phyloP scores from a whole-genome alignment of 2,329 filamentous ascomycete genomes.

The Chaetomium olivaceum region DNA sequence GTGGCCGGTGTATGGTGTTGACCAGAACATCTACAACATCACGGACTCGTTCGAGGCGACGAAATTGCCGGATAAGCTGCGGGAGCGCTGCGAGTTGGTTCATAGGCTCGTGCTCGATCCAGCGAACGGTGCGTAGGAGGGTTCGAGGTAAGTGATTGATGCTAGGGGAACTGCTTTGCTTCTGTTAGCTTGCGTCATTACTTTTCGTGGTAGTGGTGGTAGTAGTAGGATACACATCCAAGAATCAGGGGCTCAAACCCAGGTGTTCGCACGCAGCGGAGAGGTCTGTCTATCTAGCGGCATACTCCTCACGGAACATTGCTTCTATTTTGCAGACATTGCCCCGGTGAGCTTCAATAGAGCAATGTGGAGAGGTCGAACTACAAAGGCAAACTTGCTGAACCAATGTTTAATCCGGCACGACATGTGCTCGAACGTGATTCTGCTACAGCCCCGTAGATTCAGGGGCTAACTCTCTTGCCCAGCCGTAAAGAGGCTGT shows the following conservation, averaged over 20 bases:
- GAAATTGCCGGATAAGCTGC: neutral
- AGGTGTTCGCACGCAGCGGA: neutral
- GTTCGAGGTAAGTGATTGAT: neutral
- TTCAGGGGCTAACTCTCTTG: neutral
- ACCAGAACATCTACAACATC: neutral
- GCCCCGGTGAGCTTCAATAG: neutral
- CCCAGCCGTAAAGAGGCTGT: neutral
- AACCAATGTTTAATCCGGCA: too few species aligned
- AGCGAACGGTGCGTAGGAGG: neutral
- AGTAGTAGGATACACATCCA: too few species aligned
- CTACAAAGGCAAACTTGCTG: neutral
- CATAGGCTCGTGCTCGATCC: neutral
- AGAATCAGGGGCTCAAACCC: neutral
- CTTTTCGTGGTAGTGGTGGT: neutral
- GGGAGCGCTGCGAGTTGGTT: neutral
- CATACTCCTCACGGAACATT: neutral
- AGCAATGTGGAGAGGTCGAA: neutral
- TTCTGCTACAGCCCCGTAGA: neutral
- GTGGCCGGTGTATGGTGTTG: neutral
- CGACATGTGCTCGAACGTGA: neutral
- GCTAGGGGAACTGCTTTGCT: neutral
- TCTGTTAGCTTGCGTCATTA: neutral
- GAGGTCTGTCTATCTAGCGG: too few species aligned
- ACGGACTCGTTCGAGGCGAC: slow-evolving; percentile 5
- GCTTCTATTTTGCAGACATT: neutral